phyloP scores from a whole-genome alignment of 306 rosid species.

The Myrica gale region DNA sequence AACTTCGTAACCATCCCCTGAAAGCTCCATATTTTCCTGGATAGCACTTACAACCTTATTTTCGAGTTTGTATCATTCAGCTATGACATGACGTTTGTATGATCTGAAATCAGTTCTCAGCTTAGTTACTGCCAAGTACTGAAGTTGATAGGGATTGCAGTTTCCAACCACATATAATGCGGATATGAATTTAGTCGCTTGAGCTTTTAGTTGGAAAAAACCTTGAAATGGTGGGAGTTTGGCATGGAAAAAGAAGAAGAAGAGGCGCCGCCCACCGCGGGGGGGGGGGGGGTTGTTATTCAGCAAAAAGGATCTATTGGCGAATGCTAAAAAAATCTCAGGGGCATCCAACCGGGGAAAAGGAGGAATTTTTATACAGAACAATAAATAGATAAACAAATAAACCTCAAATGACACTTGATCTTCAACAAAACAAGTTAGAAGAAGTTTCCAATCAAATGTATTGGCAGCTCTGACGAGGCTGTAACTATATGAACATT shows the following conservation, averaged over 20 bases:
- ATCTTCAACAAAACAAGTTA: not conserved
- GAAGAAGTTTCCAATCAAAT: not conserved
- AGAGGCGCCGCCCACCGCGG: too few species aligned
- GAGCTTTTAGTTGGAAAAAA: not conserved
- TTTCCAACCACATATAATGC: not conserved
- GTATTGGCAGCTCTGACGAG: not conserved
- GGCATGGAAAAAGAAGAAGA: too few species aligned
- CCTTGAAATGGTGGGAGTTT: not conserved
- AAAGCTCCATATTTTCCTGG: conserved; percentile 78
- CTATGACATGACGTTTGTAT: not conserved
- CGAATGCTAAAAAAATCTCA: not conserved
- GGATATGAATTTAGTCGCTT: not conserved
- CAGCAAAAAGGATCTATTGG: too few species aligned
- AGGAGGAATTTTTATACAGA: not conserved
- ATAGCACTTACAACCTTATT: not conserved
- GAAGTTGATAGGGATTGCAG: not conserved
- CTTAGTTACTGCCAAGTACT: not conserved
- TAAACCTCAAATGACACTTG: not conserved
- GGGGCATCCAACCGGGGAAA: not conserved
- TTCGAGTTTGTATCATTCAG: not conserved
- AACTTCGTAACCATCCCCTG: conserved; percentile 72
- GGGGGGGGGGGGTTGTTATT: too few species aligned
- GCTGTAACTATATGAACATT: too few species aligned
- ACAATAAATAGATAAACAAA: not conserved
- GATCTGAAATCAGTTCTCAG: not conserved